A percentile compares a stretch with the other conserved stretches of the same genome.
These are phyloP conservation scores for Endocalyx cinctus DNA, from an alignment of 2,329 filamentous ascomycete species.

Conservation along the genomic window DNA sequence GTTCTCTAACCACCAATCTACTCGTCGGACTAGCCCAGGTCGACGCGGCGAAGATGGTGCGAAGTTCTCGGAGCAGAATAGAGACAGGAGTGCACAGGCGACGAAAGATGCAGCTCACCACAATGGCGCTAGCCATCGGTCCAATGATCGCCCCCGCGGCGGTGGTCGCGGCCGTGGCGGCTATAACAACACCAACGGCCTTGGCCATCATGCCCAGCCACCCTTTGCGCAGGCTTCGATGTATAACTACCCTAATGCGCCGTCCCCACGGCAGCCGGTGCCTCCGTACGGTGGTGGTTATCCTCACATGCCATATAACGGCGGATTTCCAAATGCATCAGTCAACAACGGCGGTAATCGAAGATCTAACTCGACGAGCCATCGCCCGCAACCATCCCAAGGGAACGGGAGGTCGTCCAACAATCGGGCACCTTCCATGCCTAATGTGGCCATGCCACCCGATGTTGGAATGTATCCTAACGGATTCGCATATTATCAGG, in stretches of 20 bases:
- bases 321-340: constrained; percentile 18
- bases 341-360: constrained; percentile 15
- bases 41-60: constrained; percentile 16
- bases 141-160: constrained; percentile 38
- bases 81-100: constrained; percentile 13
- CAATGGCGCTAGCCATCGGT: constrained; percentile 23
- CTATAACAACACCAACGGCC: constrained; percentile 23
- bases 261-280: constrained; percentile 11
- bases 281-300: constrained; percentile 15
- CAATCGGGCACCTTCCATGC: constrained; percentile 25
- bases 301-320: constrained; percentile 17
- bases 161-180: constrained; percentile 40
- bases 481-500: constrained; percentile 53
- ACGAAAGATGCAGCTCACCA: constrained; percentile 17
- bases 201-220: constrained; percentile 19
- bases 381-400: constrained; percentile 17
- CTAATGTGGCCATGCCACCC: constrained; percentile 48
- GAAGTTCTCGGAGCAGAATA: constrained; percentile 15
- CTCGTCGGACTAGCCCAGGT: constrained; percentile 8
- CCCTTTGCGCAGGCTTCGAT: constrained; percentile 12
- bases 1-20: constrained; percentile 8
- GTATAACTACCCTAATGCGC: constrained; percentile 15
- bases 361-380: constrained; percentile 18
- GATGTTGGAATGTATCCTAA: constrained; percentile 49
- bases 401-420: no score